Conservation (phyloP, 306 rosid genomes). For the Inga leiocalycina region DNA sequence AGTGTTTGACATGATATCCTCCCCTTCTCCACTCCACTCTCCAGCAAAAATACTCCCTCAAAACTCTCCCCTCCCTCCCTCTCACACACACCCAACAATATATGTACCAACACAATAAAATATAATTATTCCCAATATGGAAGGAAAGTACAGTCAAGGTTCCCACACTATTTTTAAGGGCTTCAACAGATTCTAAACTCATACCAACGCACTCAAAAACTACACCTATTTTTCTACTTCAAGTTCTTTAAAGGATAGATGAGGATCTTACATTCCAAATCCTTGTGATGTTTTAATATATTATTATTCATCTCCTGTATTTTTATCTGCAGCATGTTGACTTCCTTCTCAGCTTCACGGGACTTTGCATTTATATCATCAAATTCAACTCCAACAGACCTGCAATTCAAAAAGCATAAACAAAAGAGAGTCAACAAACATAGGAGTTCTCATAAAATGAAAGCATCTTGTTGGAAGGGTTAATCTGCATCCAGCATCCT, state of each 20-base stretch:
- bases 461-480: background rate
- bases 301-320: conserved; percentile 65
- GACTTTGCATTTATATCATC: conserved; percentile 71
- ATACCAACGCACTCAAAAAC: conserved; percentile 25
- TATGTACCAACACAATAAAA: background rate
- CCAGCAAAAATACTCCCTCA: background rate
- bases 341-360: conserved; percentile 86
- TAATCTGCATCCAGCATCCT: no score
- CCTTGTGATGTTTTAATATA: conserved; percentile 69
- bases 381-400: conserved; percentile 67
- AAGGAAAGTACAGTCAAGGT: background rate
- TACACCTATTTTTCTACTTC: background rate
- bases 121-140: background rate
- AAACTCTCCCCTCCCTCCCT: background rate
- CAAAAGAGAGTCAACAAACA: conserved; percentile 18
- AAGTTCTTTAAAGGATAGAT: conserved; percentile 26
- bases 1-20: background rate
- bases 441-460: background rate
- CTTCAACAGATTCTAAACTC: conserved; percentile 12
- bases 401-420: conserved; percentile 36
- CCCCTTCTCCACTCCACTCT: background rate
- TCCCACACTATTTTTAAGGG: background rate
- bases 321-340: conserved; percentile 77
- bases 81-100: background rate
- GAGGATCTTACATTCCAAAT: conserved; percentile 82